phyloP scores from a whole-genome alignment of 148 eudicot species.

The Chenopodium formosanum region DNA sequence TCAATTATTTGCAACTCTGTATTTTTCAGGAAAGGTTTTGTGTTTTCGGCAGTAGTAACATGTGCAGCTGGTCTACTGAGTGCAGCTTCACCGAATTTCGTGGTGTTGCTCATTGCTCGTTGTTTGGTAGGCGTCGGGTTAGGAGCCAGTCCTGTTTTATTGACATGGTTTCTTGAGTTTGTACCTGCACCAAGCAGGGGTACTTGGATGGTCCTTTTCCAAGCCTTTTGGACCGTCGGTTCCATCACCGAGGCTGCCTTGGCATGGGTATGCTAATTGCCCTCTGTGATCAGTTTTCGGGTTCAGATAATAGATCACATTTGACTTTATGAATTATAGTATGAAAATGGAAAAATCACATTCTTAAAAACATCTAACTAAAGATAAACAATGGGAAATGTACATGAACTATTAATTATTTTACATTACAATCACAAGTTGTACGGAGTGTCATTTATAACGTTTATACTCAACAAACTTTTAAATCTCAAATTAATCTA shows the following conservation, averaged over 20 bases:
- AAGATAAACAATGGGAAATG: too few species aligned
- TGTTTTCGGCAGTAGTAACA: slow-evolving; percentile 31
- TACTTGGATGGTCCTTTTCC: slow-evolving; percentile 33
- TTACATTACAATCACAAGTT: too few species aligned
- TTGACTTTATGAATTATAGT: too few species aligned
- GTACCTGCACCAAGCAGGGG: slow-evolving; percentile 36
- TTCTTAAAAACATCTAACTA: too few species aligned
- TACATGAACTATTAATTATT: too few species aligned
- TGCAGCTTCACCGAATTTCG: slow-evolving; percentile 32
- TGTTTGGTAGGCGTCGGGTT: slow-evolving; percentile 36
- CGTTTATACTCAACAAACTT: too few species aligned
- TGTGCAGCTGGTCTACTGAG: slow-evolving; percentile 32
- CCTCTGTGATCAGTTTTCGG: background rate
- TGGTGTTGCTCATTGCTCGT: slow-evolving; percentile 25
- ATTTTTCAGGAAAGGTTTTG: slow-evolving; percentile 26
- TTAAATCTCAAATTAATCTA: too few species aligned
- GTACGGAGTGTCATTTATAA: too few species aligned
- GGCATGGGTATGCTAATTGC: slow-evolving; percentile 30
- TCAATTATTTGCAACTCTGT: background rate
- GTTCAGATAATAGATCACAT: too few species aligned
- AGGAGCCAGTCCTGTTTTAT: slow-evolving; percentile 30
- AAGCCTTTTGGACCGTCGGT: slow-evolving; percentile 36
- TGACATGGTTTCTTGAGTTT: slow-evolving; percentile 33
- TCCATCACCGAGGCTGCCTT: slow-evolving; percentile 26
- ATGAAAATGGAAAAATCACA: too few species aligned